These are phyloP conservation scores for Parsonsia alboflavescens DNA, from an alignment of 257 asterid species.

Conservation along the genomic window DNA sequence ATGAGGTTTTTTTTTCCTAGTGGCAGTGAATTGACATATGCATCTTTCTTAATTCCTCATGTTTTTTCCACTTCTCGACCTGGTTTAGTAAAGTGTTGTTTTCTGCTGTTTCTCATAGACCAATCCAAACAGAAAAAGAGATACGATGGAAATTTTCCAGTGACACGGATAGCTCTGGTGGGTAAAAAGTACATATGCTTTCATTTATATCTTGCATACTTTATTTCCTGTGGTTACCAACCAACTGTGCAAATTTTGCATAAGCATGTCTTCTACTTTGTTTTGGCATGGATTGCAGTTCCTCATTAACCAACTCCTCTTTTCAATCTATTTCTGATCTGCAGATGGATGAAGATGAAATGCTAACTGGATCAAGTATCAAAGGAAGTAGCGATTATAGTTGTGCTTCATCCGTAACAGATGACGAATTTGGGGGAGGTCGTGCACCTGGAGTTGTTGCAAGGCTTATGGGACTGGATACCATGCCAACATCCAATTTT, in stretches of 20 bases:
- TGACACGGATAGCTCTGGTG: slow-evolving; percentile 56
- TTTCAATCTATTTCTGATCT: background rate
- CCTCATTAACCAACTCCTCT: background rate
- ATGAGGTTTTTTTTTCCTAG: slow-evolving; percentile 5
- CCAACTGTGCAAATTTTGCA: background rate
- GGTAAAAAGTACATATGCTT: background rate
- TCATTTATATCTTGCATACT: background rate
- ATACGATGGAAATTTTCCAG: slow-evolving; percentile 59
- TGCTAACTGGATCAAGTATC: slow-evolving; percentile 39
- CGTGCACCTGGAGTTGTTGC: slow-evolving; percentile 82
- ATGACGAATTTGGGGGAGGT: slow-evolving; percentile 54
- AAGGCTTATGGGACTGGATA: slow-evolving; percentile 94
- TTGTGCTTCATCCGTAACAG: slow-evolving; percentile 69
- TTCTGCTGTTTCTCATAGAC: slow-evolving; percentile 37
- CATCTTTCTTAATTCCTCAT: background rate
- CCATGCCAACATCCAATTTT: slow-evolving; percentile 55
- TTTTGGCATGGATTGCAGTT: background rate
- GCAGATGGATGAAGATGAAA: slow-evolving; percentile 65
- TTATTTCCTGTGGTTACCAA: slow-evolving; percentile 1
- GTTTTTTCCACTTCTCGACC: background rate
- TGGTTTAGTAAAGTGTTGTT: background rate
- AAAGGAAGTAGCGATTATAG: slow-evolving; percentile 70
- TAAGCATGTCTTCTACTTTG: background rate
- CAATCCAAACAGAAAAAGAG: slow-evolving; percentile 81
- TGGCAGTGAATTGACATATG: background rate